Base-by-base conservation (phyloP, 257 asterid genomes). In the Solanum chiquidenum region DNA sequence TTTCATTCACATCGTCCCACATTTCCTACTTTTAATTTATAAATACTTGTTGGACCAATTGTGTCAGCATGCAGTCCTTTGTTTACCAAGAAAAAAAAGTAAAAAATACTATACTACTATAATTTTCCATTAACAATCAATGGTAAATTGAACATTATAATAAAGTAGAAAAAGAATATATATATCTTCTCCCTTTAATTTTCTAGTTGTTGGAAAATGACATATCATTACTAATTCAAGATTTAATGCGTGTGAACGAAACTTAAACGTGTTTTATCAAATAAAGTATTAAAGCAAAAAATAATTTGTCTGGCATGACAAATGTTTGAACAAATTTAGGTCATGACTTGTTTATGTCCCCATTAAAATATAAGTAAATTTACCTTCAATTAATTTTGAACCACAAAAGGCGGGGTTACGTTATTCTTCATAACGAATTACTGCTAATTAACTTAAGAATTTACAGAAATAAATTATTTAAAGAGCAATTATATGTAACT, bases 341-440 rank as follows among this genome's bases (percentile, higher is more conserved):
- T 80, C 25, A 80, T 80, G 85, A 80, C 85, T 46, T 80, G 68
- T 46, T 80, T 80, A 79, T 79, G 85, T 79, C 62, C 66, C 84
- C 84, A 69, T 69, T 31, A 68, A 29, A 23, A 23, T 62, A n/a
- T 62, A 7, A 9, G 8, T 66, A 5, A 66, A 66, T 25, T 66
- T 27, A 14, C 11, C 77, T 16, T 31, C 4, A 16, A 16, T 33
- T 31, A 31, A 18, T 31, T 42, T 79, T 8, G 16, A 42, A n/a
- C 64, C 20, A 79, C 38, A 77, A 79, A 42, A 79, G 18, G 23
- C 37, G 25, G 49, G 34, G 64, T 42, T 69, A 69, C n/a, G 64
- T 42, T 33, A 49, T 71, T 3, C 6, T 71, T 71, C 77, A 71
- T 20, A 16, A 33, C 2, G 25, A 71, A 71, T 33, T 33, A 71